Evolutionary conservation across 495 filamentous ascomycete genomes (phyloP), one percentile per base, ranked within the genome.

Genomic region (Cercophora scortea): DNA sequence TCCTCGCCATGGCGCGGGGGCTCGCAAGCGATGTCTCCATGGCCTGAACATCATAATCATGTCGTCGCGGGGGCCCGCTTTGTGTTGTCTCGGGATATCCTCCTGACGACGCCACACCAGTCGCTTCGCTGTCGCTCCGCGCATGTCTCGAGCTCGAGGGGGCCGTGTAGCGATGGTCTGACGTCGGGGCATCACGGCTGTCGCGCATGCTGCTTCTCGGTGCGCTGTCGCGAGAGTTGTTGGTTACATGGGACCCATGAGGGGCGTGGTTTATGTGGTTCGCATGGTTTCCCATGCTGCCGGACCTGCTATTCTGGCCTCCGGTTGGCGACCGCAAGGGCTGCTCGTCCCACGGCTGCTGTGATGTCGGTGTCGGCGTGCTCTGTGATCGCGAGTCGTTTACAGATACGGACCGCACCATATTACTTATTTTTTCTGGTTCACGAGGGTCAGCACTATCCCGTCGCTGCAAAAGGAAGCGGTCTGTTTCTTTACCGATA

Each of bases 1-100:
- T 96, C 58, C 84, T 87, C n/a, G 81, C 78, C 17, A 84, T 66
- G 50, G 80, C 74, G 41, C 89, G 80, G 8, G 90, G 86, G 65
- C 80, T 88, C 58, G 81, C 82, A 25, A 95, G 71, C 42, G 84
- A 89, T 1, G 88, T 88, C 68, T 96, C 92, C 90, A 96, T 95
- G 11, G 92, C 88, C 61, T 96, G 92, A 19, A 95, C 81, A 65
- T 98, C 93, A 62, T 95, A 96, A 60, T 96, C 93, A 61, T 96
- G 91, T 48, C 90, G 82, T 55, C 91, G 73, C 39, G 75, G 74
- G 16, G 78, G 75, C 12, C 77, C 77, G 57, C 76, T 80, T 52
- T 74, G 73, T 7, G 69, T 65, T 10, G 80, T 78, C 19, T 92
- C 89, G 41, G 82, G 79, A 61, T 92, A 94, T 18, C 90, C 88